Evolutionary conservation across 2,329 filamentous ascomycete genomes (phyloP).

Genomic region (Hansfordia pulvinata): DNA sequence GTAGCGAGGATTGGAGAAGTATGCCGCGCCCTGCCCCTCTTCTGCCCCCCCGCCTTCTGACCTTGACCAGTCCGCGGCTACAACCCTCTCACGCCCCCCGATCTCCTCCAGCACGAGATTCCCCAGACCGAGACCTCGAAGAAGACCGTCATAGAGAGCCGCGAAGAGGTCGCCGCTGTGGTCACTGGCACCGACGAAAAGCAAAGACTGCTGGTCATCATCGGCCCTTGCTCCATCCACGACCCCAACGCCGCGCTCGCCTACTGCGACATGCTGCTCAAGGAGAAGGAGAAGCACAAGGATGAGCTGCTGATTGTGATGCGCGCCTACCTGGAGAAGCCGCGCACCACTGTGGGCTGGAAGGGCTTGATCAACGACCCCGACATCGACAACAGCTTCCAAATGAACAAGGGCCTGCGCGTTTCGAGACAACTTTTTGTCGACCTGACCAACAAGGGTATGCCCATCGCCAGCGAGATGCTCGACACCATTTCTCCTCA

Average conservation of each 20-base stretch:
- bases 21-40: constrained; percentile 19
- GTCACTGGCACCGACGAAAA: constrained; percentile 54
- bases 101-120: constrained; percentile 92
- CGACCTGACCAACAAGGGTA: constrained; percentile 79
- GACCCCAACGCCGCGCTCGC: constrained; percentile 81
- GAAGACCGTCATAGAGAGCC: constrained; percentile 45
- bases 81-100: constrained; percentile 84
- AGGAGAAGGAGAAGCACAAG: constrained; percentile 76
- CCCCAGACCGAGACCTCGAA: constrained; percentile 42
- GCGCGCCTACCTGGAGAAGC: constrained; percentile 98
- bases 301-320: constrained; percentile 90
- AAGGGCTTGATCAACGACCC: constrained; percentile 98
- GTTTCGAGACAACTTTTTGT: constrained; percentile 83
- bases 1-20: constrained; percentile 77
- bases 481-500: constrained; percentile 96
- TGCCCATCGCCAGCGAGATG: constrained; percentile 97
- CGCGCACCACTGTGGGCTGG: constrained; percentile 94
- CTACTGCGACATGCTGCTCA: constrained; percentile 76
- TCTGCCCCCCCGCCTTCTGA: constrained; percentile 9
- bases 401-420: constrained; percentile 95
- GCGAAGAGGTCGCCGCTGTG: constrained; percentile 52
- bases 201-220: constrained; percentile 53
- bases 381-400: constrained; percentile 95
- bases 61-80: constrained; percentile 58
- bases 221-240: constrained; percentile 95